Evolutionary conservation across 768 basidiomycete species (phyloP).

Genomic region (Leccinum obscurum): DNA sequence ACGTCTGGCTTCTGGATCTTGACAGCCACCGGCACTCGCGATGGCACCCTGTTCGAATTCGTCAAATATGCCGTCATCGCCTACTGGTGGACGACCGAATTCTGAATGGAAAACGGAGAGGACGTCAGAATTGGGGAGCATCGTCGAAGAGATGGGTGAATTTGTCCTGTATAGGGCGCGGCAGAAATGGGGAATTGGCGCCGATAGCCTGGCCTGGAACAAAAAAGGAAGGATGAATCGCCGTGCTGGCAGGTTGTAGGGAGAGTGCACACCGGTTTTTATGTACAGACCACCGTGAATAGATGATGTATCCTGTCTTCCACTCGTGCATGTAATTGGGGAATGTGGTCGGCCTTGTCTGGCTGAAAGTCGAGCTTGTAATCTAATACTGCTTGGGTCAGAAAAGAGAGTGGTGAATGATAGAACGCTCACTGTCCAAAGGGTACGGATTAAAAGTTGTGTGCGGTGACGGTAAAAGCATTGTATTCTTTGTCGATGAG

Average conservation of each 20-base stretch:
- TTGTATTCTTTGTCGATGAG: neutral
- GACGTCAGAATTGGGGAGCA: conserved; percentile 76
- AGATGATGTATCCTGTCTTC: conserved; percentile 75
- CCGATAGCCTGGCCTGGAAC: conserved; percentile 50
- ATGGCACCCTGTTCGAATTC: conserved; percentile 73
- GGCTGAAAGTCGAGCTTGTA: conserved; percentile 85
- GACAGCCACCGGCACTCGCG: conserved; percentile 90
- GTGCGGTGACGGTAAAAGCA: conserved; percentile 43
- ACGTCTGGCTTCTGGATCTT: conserved; percentile 93
- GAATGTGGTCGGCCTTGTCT: conserved; percentile 42
- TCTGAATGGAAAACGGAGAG: conserved; percentile 23
- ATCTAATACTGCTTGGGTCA: conserved; percentile 57
- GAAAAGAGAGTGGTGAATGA: neutral
- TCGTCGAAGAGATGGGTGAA: conserved; percentile 86
- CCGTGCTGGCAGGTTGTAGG: neutral
- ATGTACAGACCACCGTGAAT: conserved; percentile 84
- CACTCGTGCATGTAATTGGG: conserved; percentile 80
- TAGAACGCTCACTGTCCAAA: conserved; percentile 45
- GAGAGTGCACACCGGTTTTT: conserved; percentile 59
- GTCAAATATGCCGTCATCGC: conserved; percentile 69
- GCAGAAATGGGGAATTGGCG: conserved; percentile 83
- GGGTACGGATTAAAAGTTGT: conserved; percentile 44
- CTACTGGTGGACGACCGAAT: conserved; percentile 26
- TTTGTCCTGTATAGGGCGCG: conserved; percentile 77
- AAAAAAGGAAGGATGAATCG: no score